phyloP scores from a whole-genome alignment of 345 rosid genomes.

The Hibiscus tridactylites region DNA sequence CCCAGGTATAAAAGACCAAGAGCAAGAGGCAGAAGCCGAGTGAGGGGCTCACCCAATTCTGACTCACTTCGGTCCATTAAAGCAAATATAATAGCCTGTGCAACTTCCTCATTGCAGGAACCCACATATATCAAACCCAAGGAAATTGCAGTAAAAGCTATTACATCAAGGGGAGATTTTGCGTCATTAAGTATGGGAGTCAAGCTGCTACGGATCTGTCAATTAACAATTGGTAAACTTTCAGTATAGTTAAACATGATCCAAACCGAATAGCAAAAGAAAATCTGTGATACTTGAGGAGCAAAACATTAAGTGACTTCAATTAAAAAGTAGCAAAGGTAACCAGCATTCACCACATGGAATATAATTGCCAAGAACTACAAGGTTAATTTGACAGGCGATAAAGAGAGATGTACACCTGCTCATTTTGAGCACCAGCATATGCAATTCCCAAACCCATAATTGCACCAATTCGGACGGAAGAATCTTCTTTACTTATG shows the following conservation, averaged over 20 bases:
- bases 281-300: neutral
- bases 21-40: constrained; percentile 78
- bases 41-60: constrained; percentile 76
- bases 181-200: constrained; percentile 63
- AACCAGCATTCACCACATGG: neutral
- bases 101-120: constrained; percentile 94
- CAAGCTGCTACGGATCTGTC: constrained; percentile 58
- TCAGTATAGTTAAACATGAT: neutral
- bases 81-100: constrained; percentile 80
- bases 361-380: neutral
- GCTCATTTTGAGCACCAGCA: constrained; percentile 81
- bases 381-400: neutral
- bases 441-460: constrained; percentile 94
- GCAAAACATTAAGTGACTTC: neutral
- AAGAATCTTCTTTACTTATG: constrained; percentile 64
- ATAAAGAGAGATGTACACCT: constrained; percentile 23
- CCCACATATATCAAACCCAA: constrained; percentile 90
- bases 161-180: constrained; percentile 69
- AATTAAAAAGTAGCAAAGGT: neutral
- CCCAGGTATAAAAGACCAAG: constrained; percentile 96
- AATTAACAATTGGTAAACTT: constrained; percentile 13
- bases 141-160: constrained; percentile 78
- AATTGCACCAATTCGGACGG: constrained; percentile 80
- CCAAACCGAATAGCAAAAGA: neutral
- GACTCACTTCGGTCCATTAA: constrained; percentile 80